Base-by-base conservation (phyloP, 1,284 basidiomycete species). In the Quambalaria eucalypti region DNA sequence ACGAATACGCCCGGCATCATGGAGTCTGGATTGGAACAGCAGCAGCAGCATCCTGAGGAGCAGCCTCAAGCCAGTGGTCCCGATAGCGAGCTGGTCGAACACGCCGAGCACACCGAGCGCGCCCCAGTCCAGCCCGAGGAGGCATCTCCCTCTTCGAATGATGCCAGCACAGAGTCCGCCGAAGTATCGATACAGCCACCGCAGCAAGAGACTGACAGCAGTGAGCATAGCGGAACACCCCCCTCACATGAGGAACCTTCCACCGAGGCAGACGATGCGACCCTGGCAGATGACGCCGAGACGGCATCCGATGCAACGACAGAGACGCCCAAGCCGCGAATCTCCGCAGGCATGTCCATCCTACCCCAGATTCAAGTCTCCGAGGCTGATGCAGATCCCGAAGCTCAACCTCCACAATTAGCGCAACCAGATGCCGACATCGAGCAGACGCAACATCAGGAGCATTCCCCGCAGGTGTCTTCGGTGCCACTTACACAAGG, bases 341-440 rank as follows among this genome's bases (percentile, higher is more conserved):
- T 51, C 19, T 51, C 49, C n/a, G 33, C 33, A 21, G 40, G 49
- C 28, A 50, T 23, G n/a, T 50, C 38, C 6, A 28, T 51, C 30
- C 38, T 51, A 21, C 50, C 36, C 30, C 48, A 33, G 30, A 31
- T 23, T 28, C 48, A 23, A 19, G 26, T 50, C 25, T 28, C 48
- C 21, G 19, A 14, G n/a, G 42, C 42, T 3, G 21, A 21, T 14
- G 42, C 16, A 46, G 7, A 46, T 14, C 21, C 42, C n/a, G 25
- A 19, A 5, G 14, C n/a, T 8, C 31, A 33, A 33, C 42, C 16
- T 4, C 42, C 21, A 25, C 25, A 21, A 26, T 26, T 12, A 7
- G 4, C 21, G 12, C 16, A 12, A 46, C 21, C 21, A 21, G 5
- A 21, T 23, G 19, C 21, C 19, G 7, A 39, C 6, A 19, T 14